These are phyloP conservation scores for Talaromyces sp. DNA, from an alignment of 2,329 filamentous ascomycete genomes.

Conservation along the genomic window DNA sequence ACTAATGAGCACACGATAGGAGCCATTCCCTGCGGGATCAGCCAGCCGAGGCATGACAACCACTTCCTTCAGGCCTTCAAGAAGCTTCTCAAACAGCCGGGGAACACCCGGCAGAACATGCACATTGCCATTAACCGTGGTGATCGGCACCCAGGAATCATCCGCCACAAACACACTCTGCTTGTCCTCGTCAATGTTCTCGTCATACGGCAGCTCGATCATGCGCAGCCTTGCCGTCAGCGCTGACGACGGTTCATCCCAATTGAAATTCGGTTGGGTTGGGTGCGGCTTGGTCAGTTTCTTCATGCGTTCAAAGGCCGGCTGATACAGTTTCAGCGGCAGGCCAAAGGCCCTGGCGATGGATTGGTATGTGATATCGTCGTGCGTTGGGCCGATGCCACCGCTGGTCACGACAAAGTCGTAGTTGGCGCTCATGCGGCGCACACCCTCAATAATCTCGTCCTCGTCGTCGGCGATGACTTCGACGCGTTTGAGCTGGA, in stretches of 20 bases:
- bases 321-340: conserved; percentile 70
- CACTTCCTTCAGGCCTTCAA: conserved; percentile 69
- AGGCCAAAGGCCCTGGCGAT: conserved; percentile 86
- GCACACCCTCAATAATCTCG: conserved; percentile 83
- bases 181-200: conserved; percentile 57
- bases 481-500: conserved; percentile 77
- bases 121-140: conserved; percentile 85
- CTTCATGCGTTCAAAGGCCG: conserved; percentile 79
- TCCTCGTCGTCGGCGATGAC: conserved; percentile 89
- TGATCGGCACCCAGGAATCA: conserved; percentile 85
- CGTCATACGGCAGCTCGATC: conserved; percentile 79
- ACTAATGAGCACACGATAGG: conserved; percentile 72
- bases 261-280: conserved; percentile 71
- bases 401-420: conserved; percentile 95
- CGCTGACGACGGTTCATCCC: conserved; percentile 74
- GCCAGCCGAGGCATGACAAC: conserved; percentile 63
- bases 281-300: conserved; percentile 68
- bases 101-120: conserved; percentile 92
- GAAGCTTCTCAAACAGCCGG: conserved; percentile 71
- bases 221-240: conserved; percentile 82
- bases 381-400: conserved; percentile 96
- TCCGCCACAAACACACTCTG: conserved; percentile 77
- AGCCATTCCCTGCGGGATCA: conserved; percentile 78
- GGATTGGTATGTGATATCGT: conserved; percentile 94
- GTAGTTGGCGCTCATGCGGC: conserved; percentile 81